phyloP scores from a whole-genome alignment of 1,284 basidiomycete species.

The Rhodotorula sp. region DNA sequence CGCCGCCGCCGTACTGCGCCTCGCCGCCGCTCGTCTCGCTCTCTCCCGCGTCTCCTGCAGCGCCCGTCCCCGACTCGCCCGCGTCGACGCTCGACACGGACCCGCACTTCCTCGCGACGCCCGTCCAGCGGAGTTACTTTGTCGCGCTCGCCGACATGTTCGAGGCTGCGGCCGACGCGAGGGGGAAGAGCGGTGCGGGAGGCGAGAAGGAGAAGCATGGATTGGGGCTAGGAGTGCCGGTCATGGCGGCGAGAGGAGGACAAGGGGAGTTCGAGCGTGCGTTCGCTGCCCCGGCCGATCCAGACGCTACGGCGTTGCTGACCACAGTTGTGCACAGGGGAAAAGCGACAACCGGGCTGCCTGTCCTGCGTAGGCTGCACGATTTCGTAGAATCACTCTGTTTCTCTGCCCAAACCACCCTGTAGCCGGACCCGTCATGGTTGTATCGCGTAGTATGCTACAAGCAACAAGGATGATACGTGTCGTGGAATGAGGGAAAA shows the following conservation, averaged over 20 bases:
- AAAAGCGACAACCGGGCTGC: background rate
- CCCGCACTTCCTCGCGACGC: constrained; percentile 13
- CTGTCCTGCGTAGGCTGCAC: background rate
- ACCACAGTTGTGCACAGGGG: background rate
- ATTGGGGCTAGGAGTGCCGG: background rate
- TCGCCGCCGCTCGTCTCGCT: background rate
- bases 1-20: background rate
- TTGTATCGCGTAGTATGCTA: background rate
- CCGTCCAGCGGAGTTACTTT: constrained; percentile 13
- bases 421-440: background rate
- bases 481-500: background rate
- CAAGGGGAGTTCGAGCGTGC: too few relatives aligned
- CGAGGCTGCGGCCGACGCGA: background rate
- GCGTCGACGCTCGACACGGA: background rate
- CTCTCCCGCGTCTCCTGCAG: background rate
- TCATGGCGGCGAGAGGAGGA: background rate
- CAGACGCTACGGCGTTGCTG: too few relatives aligned
- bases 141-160: constrained; percentile 10
- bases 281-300: too few relatives aligned
- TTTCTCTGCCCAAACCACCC: background rate
- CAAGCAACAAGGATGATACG: constrained; percentile 6
- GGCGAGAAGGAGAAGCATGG: background rate
- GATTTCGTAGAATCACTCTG: background rate
- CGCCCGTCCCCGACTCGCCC: too few relatives aligned
- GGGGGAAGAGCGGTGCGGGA: background rate